Base-by-base conservation (phyloP, 2,329 filamentous ascomycete species). In the Boeremia exigua region DNA sequence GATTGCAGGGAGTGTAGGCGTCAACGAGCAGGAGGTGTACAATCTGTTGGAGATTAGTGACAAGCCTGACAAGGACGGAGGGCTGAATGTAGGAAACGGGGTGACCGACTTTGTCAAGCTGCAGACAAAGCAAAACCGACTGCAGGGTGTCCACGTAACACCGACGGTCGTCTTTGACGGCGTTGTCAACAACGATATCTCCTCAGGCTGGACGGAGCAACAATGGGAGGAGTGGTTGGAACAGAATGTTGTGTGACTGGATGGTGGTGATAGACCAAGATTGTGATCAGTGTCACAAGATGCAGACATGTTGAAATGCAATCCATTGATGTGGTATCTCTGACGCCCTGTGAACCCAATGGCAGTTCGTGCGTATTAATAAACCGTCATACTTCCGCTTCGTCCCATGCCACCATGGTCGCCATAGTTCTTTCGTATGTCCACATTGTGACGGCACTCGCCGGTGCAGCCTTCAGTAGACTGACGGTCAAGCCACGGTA, bases 391-490 rank as follows among this genome's bases (percentile, higher is more conserved):
- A 49, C 36, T 51, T 42, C 40, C 44, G 50, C 48, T 33, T 67
- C 58, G 2, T 74, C 71, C 44, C 68, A 64, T 5, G 62, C 61
- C 33, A 79, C 76, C 59, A 94, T 78, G 19, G 86, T 63, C 46
- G 80, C 83, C 78, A 97, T 79, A 15, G 84, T 84, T 69, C 88
- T 81, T 79, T 96, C 93, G 76, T 96, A 97, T 2, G 91, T 96
- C 92, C 92, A 97, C 82, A 97, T 91, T 0, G 93, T 97, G 29
- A 96, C 86, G 6, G 93, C 92, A 74, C 91, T 95, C 27, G 91
- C 87, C n/a, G 95, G 95, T 19, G 94, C 95, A 29, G 94, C 91
- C 80, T 99, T 99, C 64, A 98, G 74, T 71, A 99, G 78, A 73
- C 92, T 94, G 52, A 98, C 92, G 1, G 88, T 89, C 72, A 99